Conservation (phyloP, 2,329 filamentous ascomycete species). For the Arthrobotrys megalospora region DNA sequence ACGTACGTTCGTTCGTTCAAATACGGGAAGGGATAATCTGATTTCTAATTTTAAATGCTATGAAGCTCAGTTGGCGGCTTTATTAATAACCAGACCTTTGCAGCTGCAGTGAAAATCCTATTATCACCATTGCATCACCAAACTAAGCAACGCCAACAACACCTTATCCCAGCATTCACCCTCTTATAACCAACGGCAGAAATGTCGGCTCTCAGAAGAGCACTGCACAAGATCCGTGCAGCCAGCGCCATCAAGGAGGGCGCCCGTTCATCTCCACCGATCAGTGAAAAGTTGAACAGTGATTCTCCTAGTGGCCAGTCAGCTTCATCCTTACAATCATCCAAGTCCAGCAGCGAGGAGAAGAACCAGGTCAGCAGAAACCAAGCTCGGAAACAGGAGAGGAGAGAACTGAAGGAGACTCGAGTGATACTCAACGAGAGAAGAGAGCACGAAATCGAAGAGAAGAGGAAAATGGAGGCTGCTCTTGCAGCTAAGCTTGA, state of each 20-base stretch:
- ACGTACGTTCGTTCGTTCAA: neutral
- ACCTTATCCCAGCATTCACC: neutral
- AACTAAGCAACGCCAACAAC: neutral
- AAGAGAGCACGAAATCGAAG: constrained; percentile 68
- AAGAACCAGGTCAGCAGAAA: constrained; percentile 67
- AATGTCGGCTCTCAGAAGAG: constrained; percentile 59
- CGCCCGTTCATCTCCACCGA: constrained; percentile 13
- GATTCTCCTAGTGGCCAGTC: constrained; percentile 55
- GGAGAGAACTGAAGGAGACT: constrained; percentile 66
- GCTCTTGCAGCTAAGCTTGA: constrained; percentile 73
- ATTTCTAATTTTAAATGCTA: constrained; percentile 19
- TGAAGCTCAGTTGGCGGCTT: neutral
- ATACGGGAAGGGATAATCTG: neutral
- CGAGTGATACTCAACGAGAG: constrained; percentile 66
- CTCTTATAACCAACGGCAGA: constrained; percentile 28
- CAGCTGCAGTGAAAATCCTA: constrained; percentile 4
- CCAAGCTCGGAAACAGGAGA: constrained; percentile 68
- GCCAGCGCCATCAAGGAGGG: constrained; percentile 24
- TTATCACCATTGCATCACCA: constrained; percentile 27
- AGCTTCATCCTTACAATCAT: constrained; percentile 49
- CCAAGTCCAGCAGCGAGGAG: constrained; percentile 43
- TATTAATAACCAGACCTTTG: neutral
- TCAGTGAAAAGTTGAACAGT: constrained; percentile 38
- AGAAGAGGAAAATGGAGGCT: constrained; percentile 67
- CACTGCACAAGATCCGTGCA: constrained; percentile 53